Evolutionary conservation across 1,284 basidiomycete genomes (phyloP).

Genomic region (Pseudozyma thailandica): DNA sequence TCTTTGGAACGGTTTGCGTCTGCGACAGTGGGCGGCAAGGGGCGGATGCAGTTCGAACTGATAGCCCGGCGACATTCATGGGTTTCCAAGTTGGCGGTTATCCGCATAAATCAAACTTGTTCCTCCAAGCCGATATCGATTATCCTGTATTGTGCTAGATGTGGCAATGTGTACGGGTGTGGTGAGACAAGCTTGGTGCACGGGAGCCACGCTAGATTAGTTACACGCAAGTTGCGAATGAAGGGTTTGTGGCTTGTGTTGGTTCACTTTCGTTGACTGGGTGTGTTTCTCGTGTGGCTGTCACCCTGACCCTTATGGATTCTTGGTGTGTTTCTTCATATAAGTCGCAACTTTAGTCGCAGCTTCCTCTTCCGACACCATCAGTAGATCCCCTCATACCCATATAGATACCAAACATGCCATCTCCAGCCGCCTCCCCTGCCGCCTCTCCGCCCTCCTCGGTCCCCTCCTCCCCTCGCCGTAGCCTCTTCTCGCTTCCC

Average conservation of each 20-base stretch:
- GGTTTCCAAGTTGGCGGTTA: neutral
- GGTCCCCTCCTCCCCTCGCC: conserved; percentile 43
- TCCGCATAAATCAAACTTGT: neutral
- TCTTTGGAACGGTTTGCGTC: neutral
- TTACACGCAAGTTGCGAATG: too few species aligned
- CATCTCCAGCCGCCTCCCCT: conserved; percentile 40
- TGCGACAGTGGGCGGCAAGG: neutral
- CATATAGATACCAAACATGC: conserved; percentile 13
- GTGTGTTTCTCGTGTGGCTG: neutral
- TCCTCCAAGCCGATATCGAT: neutral
- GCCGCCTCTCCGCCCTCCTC: conserved; percentile 33
- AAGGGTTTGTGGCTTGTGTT: too few species aligned
- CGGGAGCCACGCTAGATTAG: too few species aligned
- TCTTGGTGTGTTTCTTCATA: neutral
- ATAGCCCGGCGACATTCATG: neutral
- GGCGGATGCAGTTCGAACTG: neutral
- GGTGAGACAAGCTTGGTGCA: too few species aligned
- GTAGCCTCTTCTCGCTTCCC: conserved; percentile 31
- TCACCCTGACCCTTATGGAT: neutral
- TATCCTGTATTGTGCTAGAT: too few species aligned
- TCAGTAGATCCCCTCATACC: neutral
- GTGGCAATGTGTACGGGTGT: too few species aligned
- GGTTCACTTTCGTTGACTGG: too few species aligned
- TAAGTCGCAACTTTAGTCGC: neutral
- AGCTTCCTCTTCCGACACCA: conserved; percentile 1